phyloP scores from a whole-genome alignment of 768 basidiomycete genomes.

The Hericium alpestre region DNA sequence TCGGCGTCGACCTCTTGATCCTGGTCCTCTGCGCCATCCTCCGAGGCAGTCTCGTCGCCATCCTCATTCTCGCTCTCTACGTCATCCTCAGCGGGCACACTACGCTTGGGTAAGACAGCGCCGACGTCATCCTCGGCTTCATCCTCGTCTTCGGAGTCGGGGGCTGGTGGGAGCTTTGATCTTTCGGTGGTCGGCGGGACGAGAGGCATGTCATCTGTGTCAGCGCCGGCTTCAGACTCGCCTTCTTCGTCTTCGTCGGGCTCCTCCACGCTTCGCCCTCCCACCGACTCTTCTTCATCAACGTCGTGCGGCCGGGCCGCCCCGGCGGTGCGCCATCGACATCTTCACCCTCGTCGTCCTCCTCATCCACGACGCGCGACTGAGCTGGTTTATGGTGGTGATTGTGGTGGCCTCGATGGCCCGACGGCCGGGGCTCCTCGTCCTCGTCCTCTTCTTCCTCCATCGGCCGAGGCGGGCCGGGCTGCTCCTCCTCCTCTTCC shows the following conservation, averaged over 20 bases:
- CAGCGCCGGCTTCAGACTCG: constrained; percentile 16
- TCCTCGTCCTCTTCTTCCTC: constrained; percentile 18
- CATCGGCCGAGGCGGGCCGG: constrained; percentile 8
- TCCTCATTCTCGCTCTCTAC: constrained; percentile 11
- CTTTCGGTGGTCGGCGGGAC: constrained; percentile 10
- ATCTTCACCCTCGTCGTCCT: constrained; percentile 9
- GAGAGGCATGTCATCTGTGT: constrained; percentile 31
- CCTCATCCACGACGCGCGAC: neutral
- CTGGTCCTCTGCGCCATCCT: constrained; percentile 17
- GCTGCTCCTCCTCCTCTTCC: constrained; percentile 26
- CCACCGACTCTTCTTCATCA: constrained; percentile 7
- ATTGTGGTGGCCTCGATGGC: neutral
- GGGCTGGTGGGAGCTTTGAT: constrained; percentile 16
- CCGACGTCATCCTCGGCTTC: constrained; percentile 19
- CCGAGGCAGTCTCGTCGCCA: constrained; percentile 13
- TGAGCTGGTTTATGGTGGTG: neutral
- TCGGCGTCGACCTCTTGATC: constrained; percentile 21
- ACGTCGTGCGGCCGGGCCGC: neutral
- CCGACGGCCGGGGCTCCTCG: constrained; percentile 5
- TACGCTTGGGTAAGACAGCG: neutral
- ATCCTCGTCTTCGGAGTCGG: constrained; percentile 25
- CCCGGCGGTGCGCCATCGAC: neutral
- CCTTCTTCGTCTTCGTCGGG: constrained; percentile 11
- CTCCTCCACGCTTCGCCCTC: constrained; percentile 9
- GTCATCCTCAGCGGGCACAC: constrained; percentile 6